These are phyloP conservation scores for Alternaria solani DNA, from an alignment of 2,329 filamentous ascomycete genomes.

Conservation along the genomic window DNA sequence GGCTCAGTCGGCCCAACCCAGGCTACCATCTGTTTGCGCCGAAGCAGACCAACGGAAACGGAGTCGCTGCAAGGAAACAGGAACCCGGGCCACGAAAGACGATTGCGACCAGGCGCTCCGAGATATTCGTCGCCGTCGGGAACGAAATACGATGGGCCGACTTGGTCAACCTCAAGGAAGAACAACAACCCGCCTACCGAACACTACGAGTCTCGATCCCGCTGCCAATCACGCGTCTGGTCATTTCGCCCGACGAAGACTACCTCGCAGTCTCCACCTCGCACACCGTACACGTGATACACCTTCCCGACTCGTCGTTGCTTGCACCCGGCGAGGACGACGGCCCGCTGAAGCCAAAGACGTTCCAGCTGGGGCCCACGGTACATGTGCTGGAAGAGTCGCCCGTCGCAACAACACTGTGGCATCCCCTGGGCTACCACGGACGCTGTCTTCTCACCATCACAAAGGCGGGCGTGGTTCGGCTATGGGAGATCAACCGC, in stretches of 20 bases:
- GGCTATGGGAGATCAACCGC: conserved; percentile 89
- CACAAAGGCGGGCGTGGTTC: conserved; percentile 85
- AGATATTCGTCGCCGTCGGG: conserved; percentile 87
- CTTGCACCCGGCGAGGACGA: conserved; percentile 71
- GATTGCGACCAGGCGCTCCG: conserved; percentile 82
- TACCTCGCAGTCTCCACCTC: conserved; percentile 86
- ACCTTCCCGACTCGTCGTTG: conserved; percentile 82
- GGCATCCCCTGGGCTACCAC: conserved; percentile 89
- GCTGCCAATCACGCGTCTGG: conserved; percentile 83
- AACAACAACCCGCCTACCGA: conserved; percentile 37
- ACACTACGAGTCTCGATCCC: conserved; percentile 78
- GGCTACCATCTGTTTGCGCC: conserved; percentile 80
- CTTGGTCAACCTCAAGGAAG: conserved; percentile 77
- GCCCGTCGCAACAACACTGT: conserved; percentile 80
- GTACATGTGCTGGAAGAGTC: conserved; percentile 88
- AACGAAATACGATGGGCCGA: conserved; percentile 94
- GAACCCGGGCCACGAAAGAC: conserved; percentile 61
- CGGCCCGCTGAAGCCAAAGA: conserved; percentile 78
- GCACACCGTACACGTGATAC: conserved; percentile 85
- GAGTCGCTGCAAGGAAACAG: conserved; percentile 34
- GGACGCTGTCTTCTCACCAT: conserved; percentile 86
- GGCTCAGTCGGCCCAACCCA: conserved; percentile 80
- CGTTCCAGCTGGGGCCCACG: conserved; percentile 90
- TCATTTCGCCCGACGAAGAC: conserved; percentile 81
- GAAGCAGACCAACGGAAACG: conserved; percentile 50